Percentiles rank a stretch among this genome's conserved stretches.
These are phyloP conservation scores for Entophlyctis luteolus DNA, from an alignment of 192 early-diverging fungal genomes.

Conservation along the genomic window DNA sequence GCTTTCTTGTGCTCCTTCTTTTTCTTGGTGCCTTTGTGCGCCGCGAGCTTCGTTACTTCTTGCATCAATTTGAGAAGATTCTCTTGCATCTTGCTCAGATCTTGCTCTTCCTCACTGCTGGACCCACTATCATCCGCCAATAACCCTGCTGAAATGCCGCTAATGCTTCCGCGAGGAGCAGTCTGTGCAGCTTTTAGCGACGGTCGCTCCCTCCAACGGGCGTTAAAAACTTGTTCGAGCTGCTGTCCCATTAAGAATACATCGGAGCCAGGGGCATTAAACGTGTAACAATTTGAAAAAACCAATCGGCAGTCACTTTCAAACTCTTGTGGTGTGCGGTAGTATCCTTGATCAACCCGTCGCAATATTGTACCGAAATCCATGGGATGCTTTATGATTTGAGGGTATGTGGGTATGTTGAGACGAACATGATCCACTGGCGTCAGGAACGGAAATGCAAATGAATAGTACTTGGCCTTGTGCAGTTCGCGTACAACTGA, in stretches of 20 bases:
- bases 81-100: not conserved
- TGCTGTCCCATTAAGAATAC: slow-evolving; percentile 68
- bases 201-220: slow-evolving; percentile 60
- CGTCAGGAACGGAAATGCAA: slow-evolving; percentile 46
- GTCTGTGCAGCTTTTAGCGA: no score
- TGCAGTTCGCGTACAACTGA: slow-evolving; percentile 35
- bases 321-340: slow-evolving; percentile 63
- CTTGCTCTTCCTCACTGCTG: slow-evolving; percentile 27
- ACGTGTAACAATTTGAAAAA: slow-evolving; percentile 80
- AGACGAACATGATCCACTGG: slow-evolving; percentile 85
- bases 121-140: not conserved
- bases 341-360: slow-evolving; percentile 65
- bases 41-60: slow-evolving; percentile 19
- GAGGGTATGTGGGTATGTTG: slow-evolving; percentile 81
- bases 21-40: slow-evolving; percentile 23
- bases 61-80: slow-evolving; percentile 29
- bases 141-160: not conserved
- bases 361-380: slow-evolving; percentile 75
- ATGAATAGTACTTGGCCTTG: slow-evolving; percentile 32
- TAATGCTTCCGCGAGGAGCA: no score
- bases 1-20: slow-evolving; percentile 33
- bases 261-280: slow-evolving; percentile 63
- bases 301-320: slow-evolving; percentile 75
- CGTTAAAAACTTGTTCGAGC: slow-evolving; percentile 74
- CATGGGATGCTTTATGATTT: slow-evolving; percentile 84